A percentile compares a stretch with the other conserved stretches of the same genome.
phyloP scores from a whole-genome alignment of 345 rosid genomes.

The Pugionium dolabratum region DNA sequence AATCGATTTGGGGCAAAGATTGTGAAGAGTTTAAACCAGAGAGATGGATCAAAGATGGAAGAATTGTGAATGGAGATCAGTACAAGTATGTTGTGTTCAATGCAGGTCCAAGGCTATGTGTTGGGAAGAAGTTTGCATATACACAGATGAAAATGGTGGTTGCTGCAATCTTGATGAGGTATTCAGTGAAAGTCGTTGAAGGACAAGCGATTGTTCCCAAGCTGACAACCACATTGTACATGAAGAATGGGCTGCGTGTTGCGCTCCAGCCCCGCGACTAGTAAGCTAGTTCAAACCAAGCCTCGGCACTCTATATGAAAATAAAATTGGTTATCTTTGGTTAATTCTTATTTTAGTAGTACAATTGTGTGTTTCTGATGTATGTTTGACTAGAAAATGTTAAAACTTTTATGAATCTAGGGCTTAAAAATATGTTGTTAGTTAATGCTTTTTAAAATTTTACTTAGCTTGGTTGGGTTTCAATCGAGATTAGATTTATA shows the following conservation, averaged over 20 bases:
- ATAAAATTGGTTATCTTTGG: background rate
- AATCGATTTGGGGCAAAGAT: conserved; percentile 65
- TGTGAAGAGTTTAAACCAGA: conserved; percentile 71
- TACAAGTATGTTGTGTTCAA: conserved; percentile 79
- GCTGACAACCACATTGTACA: conserved; percentile 69
- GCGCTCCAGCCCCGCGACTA: conserved; percentile 46
- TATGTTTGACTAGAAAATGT: background rate
- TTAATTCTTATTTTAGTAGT: background rate
- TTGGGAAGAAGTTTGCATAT: conserved; percentile 78
- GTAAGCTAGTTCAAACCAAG: conserved; percentile 2
- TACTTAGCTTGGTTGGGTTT: background rate
- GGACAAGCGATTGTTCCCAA: conserved; percentile 62
- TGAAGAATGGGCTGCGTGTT: conserved; percentile 65
- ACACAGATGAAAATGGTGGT: conserved; percentile 90
- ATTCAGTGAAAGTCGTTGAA: conserved; percentile 50
- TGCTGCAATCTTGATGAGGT: conserved; percentile 61
- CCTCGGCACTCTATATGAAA: background rate
- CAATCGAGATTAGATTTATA: background rate
- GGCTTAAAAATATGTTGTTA: background rate
- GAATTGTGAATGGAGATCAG: conserved; percentile 53
- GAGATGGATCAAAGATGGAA: conserved; percentile 68
- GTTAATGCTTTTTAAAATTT: background rate
- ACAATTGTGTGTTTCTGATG: background rate
- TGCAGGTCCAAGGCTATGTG: conserved; percentile 70
- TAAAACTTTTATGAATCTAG: background rate